Evolutionary conservation across 2,329 filamentous ascomycete species (phyloP).

Genomic region (Colletotrichum cuscutae): DNA sequence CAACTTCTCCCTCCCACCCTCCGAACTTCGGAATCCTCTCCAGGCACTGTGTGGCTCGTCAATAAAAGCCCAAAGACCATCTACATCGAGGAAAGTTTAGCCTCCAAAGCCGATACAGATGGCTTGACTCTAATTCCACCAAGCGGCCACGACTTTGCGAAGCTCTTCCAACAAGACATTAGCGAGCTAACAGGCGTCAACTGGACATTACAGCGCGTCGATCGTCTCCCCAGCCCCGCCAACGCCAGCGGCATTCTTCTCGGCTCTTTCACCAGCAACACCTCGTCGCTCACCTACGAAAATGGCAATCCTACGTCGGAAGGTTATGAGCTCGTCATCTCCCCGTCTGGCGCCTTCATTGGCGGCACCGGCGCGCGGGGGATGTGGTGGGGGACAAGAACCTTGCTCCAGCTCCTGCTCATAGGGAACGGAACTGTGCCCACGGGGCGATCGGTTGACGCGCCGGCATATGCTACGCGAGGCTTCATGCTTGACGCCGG

Average conservation of each 20-base stretch:
- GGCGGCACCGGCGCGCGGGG: slow-evolving; percentile 54
- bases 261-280: slow-evolving; percentile 42
- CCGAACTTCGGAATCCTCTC: not conserved
- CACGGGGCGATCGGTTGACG: slow-evolving; percentile 45
- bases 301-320: slow-evolving; percentile 58
- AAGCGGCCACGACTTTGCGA: slow-evolving; percentile 58
- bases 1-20: slow-evolving; percentile 22
- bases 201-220: slow-evolving; percentile 53
- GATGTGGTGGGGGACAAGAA: slow-evolving; percentile 59
- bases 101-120: slow-evolving; percentile 50
- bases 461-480: slow-evolving; percentile 54
- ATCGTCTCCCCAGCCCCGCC: slow-evolving; percentile 41
- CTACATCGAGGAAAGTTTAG: slow-evolving; percentile 53
- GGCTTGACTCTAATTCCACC: slow-evolving; percentile 64
- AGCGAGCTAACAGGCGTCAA: slow-evolving; percentile 48
- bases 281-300: slow-evolving; percentile 53
- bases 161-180: slow-evolving; percentile 57
- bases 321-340: slow-evolving; percentile 57
- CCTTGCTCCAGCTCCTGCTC: slow-evolving; percentile 53
- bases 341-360: slow-evolving; percentile 46
- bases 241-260: slow-evolving; percentile 54
- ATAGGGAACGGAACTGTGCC: slow-evolving; percentile 42
- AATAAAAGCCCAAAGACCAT: slow-evolving; percentile 40
- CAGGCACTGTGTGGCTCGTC: not conserved
- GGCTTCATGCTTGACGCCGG: slow-evolving; percentile 51